Evolutionary conservation across 345 rosid genomes (phyloP).

Genomic region (Aurinia saxatilis): DNA sequence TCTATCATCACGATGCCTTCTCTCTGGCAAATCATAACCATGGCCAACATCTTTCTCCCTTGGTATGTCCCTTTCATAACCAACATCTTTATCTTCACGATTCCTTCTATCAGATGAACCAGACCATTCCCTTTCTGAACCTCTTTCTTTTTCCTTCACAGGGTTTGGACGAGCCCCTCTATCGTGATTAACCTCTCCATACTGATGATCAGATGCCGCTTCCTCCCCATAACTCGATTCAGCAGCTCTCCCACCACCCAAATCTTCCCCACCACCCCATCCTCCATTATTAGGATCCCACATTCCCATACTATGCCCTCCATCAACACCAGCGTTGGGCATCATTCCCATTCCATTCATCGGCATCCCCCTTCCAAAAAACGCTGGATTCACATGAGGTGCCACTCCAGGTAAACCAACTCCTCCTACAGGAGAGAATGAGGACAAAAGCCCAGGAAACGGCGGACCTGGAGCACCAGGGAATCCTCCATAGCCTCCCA

Average conservation of each 20-base stretch:
- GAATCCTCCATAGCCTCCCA: slow-evolving; percentile 71
- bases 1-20: slow-evolving; percentile 58
- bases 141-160: slow-evolving; percentile 60
- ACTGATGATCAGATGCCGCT: slow-evolving; percentile 75
- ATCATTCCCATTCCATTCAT: slow-evolving; percentile 78
- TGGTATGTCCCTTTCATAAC: slow-evolving; percentile 48
- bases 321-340: slow-evolving; percentile 56
- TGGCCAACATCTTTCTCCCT: slow-evolving; percentile 55
- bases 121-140: slow-evolving; percentile 66
- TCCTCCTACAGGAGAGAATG: slow-evolving; percentile 59
- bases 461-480: slow-evolving; percentile 67
- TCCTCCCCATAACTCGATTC: slow-evolving; percentile 89
- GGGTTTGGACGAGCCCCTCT: slow-evolving; percentile 52
- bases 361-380: slow-evolving; percentile 71
- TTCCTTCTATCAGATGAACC: slow-evolving; percentile 67
- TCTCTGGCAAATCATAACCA: slow-evolving; percentile 53
- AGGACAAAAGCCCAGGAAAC: slow-evolving; percentile 54
- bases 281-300: slow-evolving; percentile 72
- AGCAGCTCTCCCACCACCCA: slow-evolving; percentile 64
- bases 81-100: slow-evolving; percentile 60
- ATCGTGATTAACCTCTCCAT: slow-evolving; percentile 64
- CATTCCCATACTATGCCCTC: slow-evolving; percentile 69
- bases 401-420: slow-evolving; percentile 77
- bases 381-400: slow-evolving; percentile 86
- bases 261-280: slow-evolving; percentile 69